Conservation (phyloP, 2,329 filamentous ascomycete species). For the Cytospora schulzeri region DNA sequence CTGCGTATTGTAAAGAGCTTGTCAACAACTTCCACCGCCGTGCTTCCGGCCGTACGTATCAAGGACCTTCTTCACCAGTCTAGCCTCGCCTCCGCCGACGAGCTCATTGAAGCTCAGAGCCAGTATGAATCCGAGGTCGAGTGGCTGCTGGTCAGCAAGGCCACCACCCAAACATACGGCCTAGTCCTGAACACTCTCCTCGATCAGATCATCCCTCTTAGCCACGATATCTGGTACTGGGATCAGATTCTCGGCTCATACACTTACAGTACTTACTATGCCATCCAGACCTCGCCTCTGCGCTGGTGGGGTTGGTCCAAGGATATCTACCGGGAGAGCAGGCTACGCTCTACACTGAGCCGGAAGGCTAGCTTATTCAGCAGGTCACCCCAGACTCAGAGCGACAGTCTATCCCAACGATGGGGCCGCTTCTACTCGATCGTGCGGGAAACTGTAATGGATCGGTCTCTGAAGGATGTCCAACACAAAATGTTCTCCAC, state of each 20-base stretch:
- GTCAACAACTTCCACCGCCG: conserved; percentile 66
- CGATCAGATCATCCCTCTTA: conserved; percentile 80
- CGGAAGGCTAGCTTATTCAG: conserved; percentile 27
- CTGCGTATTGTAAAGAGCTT: conserved; percentile 70
- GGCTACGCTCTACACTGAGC: conserved; percentile 42
- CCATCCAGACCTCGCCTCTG: conserved; percentile 80
- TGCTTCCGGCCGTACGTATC: conserved; percentile 64
- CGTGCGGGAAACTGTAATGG: conserved; percentile 73
- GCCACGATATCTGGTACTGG: conserved; percentile 94
- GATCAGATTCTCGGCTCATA: conserved; percentile 82
- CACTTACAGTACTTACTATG: conserved; percentile 78
- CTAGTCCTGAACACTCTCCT: conserved; percentile 75
- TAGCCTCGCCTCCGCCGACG: conserved; percentile 50
- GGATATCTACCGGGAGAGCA: conserved; percentile 69
- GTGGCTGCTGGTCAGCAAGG: conserved; percentile 90
- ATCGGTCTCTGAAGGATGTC: conserved; percentile 71
- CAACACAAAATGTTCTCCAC: conserved; percentile 75
- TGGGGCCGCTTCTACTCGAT: conserved; percentile 78
- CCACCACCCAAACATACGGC: conserved; percentile 87
- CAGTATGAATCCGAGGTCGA: conserved; percentile 77
- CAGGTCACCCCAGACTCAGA: conserved; percentile 16
- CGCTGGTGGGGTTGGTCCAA: conserved; percentile 72
- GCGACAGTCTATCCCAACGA: conserved; percentile 46
- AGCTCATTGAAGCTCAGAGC: conserved; percentile 41
- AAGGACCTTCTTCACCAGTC: conserved; percentile 65